phyloP scores from a whole-genome alignment of 1,284 basidiomycete species.

The Calocybe gambosa region DNA sequence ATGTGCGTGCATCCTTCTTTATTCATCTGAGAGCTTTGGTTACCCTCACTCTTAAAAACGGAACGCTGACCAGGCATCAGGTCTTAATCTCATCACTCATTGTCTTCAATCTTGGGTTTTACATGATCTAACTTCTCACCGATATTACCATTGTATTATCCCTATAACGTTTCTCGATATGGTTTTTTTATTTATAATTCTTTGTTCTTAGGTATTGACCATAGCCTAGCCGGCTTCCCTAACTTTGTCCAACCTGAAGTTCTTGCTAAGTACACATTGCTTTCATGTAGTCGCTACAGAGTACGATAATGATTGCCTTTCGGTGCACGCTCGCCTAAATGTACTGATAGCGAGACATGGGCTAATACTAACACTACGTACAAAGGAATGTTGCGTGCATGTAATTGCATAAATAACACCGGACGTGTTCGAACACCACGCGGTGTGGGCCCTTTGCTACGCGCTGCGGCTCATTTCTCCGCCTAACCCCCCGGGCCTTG shows the following conservation, averaged over 20 bases:
- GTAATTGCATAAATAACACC: too few species aligned
- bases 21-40: constrained; percentile 8
- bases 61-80: constrained; percentile 66
- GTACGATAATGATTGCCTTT: too few species aligned
- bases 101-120: not conserved
- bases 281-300: too few species aligned
- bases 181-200: not conserved
- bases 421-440: too few species aligned
- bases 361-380: too few species aligned
- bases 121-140: not conserved
- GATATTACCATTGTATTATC: too few species aligned
- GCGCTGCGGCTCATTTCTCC: not conserved
- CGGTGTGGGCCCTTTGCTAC: too few species aligned
- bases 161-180: not conserved
- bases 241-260: not conserved
- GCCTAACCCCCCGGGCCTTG: not conserved
- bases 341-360: too few species aligned
- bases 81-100: constrained; percentile 39
- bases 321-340: too few species aligned
- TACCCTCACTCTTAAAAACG: constrained; percentile 20
- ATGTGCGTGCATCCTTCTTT: constrained; percentile 54
- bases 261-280: too few species aligned
- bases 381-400: too few species aligned
- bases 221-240: not conserved
- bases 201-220: not conserved